Conservation (phyloP, 352 stramenopile species). For the Globisporangium perplexum region DNA sequence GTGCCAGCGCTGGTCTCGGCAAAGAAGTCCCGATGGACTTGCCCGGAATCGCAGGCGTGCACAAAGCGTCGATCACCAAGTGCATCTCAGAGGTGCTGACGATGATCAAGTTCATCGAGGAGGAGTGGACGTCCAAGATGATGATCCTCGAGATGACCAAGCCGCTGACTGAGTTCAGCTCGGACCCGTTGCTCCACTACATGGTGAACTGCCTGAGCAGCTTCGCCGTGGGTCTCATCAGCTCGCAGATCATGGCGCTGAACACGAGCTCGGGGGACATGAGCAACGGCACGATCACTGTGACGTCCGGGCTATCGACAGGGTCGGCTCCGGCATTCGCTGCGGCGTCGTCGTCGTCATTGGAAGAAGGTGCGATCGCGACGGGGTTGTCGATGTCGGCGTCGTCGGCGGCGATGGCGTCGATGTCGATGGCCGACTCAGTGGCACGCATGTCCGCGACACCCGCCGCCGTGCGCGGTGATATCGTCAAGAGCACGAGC, state of each 20-base stretch:
- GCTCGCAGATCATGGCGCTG: conserved; percentile 48
- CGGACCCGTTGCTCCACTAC: conserved; percentile 52
- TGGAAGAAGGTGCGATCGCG: not conserved
- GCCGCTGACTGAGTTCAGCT: conserved; percentile 50
- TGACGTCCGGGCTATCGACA: conserved; percentile 10
- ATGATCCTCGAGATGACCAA: conserved; percentile 72
- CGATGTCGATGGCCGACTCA: not conserved
- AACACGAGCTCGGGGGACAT: conserved; percentile 18
- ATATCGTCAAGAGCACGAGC: not conserved
- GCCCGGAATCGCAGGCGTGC: not conserved
- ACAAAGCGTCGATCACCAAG: conserved; percentile 31
- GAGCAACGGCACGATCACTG: conserved; percentile 16
- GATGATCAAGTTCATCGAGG: conserved; percentile 61
- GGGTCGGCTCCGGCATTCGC: not conserved
- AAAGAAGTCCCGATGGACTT: not conserved
- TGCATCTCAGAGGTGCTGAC: conserved; percentile 57
- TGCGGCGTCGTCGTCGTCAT: not conserved
- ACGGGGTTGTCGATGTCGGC: not conserved
- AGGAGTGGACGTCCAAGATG: conserved; percentile 70
- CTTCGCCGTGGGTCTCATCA: conserved; percentile 54
- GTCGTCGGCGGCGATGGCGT: not conserved
- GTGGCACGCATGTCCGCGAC: not conserved
- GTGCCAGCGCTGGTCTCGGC: not conserved
- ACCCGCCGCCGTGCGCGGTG: not conserved
- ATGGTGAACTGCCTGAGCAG: conserved; percentile 68